Evolutionary conservation across 768 basidiomycete genomes (phyloP).

Genomic region (Psilocybe tampanensis): DNA sequence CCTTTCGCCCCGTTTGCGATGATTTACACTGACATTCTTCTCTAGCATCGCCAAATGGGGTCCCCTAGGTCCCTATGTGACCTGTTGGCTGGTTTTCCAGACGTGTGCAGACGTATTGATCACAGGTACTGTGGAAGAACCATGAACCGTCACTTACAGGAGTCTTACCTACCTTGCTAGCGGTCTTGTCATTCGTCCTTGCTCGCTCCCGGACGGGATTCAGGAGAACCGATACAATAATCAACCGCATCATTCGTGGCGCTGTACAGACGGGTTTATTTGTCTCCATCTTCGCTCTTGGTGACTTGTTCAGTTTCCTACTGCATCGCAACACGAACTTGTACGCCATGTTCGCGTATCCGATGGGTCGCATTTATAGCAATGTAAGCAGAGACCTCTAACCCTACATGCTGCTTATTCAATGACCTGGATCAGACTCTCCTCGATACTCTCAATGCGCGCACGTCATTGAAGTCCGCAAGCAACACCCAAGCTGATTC

Average conservation of each 20-base stretch:
- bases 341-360: slow-evolving; percentile 38
- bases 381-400: slow-evolving; percentile 36
- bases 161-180: slow-evolving; percentile 12
- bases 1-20: neutral
- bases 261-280: slow-evolving; percentile 58
- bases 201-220: slow-evolving; percentile 51
- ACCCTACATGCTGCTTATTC: slow-evolving; percentile 18
- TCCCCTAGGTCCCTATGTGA: slow-evolving; percentile 42
- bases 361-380: slow-evolving; percentile 45
- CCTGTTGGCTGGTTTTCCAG: slow-evolving; percentile 50
- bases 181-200: slow-evolving; percentile 30
- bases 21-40: neutral
- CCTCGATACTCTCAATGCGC: slow-evolving; percentile 45
- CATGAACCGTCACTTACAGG: neutral
- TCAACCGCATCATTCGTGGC: slow-evolving; percentile 56
- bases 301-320: slow-evolving; percentile 46
- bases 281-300: slow-evolving; percentile 51
- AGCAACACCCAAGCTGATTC: slow-evolving; percentile 30
- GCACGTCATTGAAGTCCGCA: slow-evolving; percentile 36
- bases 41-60: slow-evolving; percentile 43
- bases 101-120: slow-evolving; percentile 46
- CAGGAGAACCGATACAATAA: slow-evolving; percentile 50
- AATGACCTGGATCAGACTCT: slow-evolving; percentile 33
- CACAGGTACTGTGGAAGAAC: slow-evolving; percentile 35
- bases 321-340: slow-evolving; percentile 37